Evolutionary conservation across 2,329 filamentous ascomycete genomes (phyloP), one percentile per base, ranked within the genome.

Genomic region (Aspergillus felis): DNA sequence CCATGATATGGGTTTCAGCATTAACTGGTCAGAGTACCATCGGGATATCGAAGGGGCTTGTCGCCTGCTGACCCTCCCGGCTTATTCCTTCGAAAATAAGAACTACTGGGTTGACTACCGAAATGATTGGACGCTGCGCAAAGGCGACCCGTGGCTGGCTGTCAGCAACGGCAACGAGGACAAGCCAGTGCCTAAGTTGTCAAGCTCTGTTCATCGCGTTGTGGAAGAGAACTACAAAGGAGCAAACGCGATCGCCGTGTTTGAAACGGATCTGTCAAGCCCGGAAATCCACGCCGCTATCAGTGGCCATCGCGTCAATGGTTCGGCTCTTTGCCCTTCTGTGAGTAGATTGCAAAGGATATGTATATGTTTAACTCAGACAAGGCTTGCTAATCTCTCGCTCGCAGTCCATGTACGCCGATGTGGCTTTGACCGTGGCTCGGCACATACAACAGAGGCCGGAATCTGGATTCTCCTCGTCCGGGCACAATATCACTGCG

Each of bases 11-110:
- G 75, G 76, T 8, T 63, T 76, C 42, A 68, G 74, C 6, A 57
- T 78, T 46, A 64, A 71, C 57, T 79, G 76, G 74, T 72, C 73
- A 50, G 74, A 77, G 48, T 78, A 78, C 57, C 75, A 78, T 59
- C 72, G 74, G 44, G 74, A 77, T 77, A 77, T 59, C 68, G 67
- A 49, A 77, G 70, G 68, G 73, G 77, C 53, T 59, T 74, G 20
- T 28, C 27, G 27, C 27, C 27, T 28, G 27, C 27, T 28, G 27
- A 28, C 27, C 27, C 27, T 28, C 27, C 27, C 27, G 27, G 27
- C 27, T 28, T 28, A 28, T 28, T 28, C 27, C 27, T 28, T 28
- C 27, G 27, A 28, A 28, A 28, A 28, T 8, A 76, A 76, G 60
- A 71, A 75, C 51, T 75, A 76, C 56, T 77, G 71, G 70, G 68